Conservation (phyloP, 2,329 filamentous ascomycete genomes). For the Phoma sp. region DNA sequence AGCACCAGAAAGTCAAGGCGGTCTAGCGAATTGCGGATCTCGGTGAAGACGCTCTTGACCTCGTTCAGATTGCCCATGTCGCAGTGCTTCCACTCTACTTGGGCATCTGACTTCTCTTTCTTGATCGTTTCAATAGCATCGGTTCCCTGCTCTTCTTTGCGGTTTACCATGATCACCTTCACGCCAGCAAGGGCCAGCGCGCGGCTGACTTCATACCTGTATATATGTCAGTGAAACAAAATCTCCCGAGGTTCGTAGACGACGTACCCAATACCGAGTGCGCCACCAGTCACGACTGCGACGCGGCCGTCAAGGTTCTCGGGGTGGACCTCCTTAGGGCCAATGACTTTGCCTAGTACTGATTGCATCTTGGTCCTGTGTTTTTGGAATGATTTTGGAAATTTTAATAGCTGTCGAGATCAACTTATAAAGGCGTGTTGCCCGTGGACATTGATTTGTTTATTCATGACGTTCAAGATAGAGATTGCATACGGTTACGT, state of each 20-base stretch:
- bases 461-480: neutral
- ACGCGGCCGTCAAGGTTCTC: slow-evolving; percentile 45
- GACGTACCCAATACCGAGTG: slow-evolving; percentile 48
- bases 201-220: slow-evolving; percentile 23
- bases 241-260: neutral
- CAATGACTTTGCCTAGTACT: slow-evolving; percentile 46
- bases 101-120: slow-evolving; percentile 28
- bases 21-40: slow-evolving; percentile 44
- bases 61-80: slow-evolving; percentile 51
- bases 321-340: slow-evolving; percentile 45
- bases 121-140: slow-evolving; percentile 46
- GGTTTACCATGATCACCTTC: slow-evolving; percentile 38
- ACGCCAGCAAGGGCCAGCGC: slow-evolving; percentile 23
- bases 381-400: neutral
- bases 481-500: neutral
- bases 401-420: neutral
- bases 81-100: slow-evolving; percentile 53
- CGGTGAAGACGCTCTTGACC: slow-evolving; percentile 49
- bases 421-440: neutral
- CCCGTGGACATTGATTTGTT: neutral
- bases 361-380: slow-evolving; percentile 48
- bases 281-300: slow-evolving; percentile 50
- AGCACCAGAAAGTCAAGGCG: slow-evolving; percentile 54
- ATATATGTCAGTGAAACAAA: neutral
- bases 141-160: slow-evolving; percentile 50